Percentiles rank a stretch among this genome's conserved stretches.
These are phyloP conservation scores for Naganishia kalamii DNA, from an alignment of 768 basidiomycete genomes.

Conservation along the genomic window DNA sequence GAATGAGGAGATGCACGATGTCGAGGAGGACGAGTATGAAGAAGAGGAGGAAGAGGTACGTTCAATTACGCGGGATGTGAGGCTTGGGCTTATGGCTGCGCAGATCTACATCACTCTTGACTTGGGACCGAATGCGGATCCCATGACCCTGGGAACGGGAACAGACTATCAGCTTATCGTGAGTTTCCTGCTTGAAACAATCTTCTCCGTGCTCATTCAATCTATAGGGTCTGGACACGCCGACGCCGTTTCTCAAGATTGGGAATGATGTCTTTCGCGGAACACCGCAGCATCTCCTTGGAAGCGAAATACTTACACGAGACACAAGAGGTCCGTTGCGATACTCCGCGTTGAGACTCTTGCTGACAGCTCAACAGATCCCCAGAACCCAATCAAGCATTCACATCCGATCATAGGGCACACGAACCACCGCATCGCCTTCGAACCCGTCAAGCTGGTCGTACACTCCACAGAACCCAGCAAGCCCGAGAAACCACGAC, in stretches of 20 bases:
- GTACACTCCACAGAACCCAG: neutral
- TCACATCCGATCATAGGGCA: neutral
- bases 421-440: neutral
- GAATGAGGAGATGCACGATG: neutral
- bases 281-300: constrained; percentile 15
- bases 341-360: neutral
- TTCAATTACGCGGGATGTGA: neutral
- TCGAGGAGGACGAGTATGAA: constrained; percentile 12
- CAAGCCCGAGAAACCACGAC: neutral
- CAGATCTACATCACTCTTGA: constrained; percentile 19
- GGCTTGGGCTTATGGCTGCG: neutral
- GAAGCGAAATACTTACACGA: constrained; percentile 16
- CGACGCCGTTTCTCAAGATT: constrained; percentile 18
- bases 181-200: neutral
- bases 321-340: neutral
- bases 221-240: constrained; percentile 17
- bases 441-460: constrained; percentile 13
- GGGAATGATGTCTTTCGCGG: constrained; percentile 22
- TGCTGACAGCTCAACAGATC: neutral
- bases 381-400: constrained; percentile 13
- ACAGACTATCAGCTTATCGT: constrained; percentile 20
- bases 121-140: constrained; percentile 9
- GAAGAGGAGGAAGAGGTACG: constrained; percentile 20
- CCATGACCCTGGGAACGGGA: constrained; percentile 4
- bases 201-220: neutral